phyloP scores from a whole-genome alignment of 225 moss, liverwort and hornwort genomes.

The Rhytidiadelphus loreus region DNA sequence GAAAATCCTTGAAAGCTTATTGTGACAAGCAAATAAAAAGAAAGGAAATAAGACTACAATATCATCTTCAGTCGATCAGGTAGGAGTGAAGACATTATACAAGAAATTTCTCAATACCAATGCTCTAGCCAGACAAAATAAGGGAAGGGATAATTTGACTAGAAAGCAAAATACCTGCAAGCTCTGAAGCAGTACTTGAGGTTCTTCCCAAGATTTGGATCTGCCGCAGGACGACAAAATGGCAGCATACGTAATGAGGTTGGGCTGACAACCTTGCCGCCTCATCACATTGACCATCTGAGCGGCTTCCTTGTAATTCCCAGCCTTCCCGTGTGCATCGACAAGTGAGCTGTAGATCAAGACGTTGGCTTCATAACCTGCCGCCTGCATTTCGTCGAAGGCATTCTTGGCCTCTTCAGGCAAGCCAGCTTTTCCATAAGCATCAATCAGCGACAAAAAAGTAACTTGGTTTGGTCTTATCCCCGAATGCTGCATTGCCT shows the following conservation, averaged over 20 bases:
- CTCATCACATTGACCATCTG: constrained; percentile 51
- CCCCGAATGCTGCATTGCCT: constrained; percentile 50
- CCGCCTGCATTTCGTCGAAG: constrained; percentile 51
- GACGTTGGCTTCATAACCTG: constrained; percentile 56
- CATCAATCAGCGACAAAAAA: constrained; percentile 68
- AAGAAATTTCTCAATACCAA: background rate
- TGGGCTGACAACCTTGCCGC: constrained; percentile 45
- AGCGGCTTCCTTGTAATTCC: constrained; percentile 43
- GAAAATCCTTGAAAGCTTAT: background rate
- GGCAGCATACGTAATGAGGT: constrained; percentile 62
- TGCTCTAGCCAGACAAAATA: background rate
- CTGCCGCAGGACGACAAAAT: constrained; percentile 50
- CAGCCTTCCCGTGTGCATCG: constrained; percentile 59
- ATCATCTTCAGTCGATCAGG: background rate
- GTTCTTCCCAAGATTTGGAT: constrained; percentile 43
- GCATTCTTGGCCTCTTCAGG: constrained; percentile 55
- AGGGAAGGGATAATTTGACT: background rate
- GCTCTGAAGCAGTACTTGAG: constrained; percentile 39
- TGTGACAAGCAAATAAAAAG: background rate
- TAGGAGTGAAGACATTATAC: background rate
- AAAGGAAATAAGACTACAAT: background rate
- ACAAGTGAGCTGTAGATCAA: constrained; percentile 72
- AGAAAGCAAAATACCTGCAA: constrained; percentile 24
- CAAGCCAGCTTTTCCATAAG: constrained; percentile 75
- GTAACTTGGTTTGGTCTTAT: constrained; percentile 69